Conservation (phyloP, 768 basidiomycete genomes). For the Coprinellus micaceus region DNA sequence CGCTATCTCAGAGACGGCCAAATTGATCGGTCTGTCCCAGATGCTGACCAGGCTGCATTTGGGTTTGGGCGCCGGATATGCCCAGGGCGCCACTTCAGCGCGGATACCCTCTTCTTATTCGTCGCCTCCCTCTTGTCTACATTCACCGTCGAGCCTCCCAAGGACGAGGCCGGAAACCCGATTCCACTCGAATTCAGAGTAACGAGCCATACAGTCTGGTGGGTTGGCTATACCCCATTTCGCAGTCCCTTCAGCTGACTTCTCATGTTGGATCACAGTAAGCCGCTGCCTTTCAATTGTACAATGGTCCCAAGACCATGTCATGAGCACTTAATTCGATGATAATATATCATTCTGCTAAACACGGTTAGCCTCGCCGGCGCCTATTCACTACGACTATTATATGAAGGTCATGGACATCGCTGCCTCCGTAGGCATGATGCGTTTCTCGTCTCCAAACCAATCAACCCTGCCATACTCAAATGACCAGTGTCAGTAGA, state of each 20-base stretch:
- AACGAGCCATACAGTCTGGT: too few relatives aligned
- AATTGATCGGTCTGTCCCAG: background rate
- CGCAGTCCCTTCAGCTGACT: too few relatives aligned
- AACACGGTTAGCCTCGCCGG: too few relatives aligned
- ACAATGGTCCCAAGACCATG: background rate
- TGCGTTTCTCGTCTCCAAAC: too few relatives aligned
- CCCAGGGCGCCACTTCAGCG: slow-evolving; percentile 23
- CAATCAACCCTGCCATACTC: too few relatives aligned
- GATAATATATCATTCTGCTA: too few relatives aligned
- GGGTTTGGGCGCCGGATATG: slow-evolving; percentile 15
- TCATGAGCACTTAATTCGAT: background rate
- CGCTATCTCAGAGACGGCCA: slow-evolving; percentile 9
- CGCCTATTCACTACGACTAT: too few relatives aligned
- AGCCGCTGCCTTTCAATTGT: background rate
- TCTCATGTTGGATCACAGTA: too few relatives aligned
- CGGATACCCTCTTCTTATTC: slow-evolving; percentile 17
- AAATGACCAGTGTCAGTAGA: too few relatives aligned
- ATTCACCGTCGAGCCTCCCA: slow-evolving; percentile 16
- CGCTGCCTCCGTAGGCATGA: too few relatives aligned
- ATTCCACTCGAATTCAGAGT: background rate
- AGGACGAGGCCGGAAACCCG: slow-evolving; percentile 8
- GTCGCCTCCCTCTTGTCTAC: slow-evolving; percentile 18
- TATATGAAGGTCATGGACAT: too few relatives aligned
- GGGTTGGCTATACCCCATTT: too few relatives aligned
- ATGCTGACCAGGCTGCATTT: background rate